Evolutionary conservation across 495 filamentous ascomycete species (phyloP).

Genomic region (Daldinia decipiens): DNA sequence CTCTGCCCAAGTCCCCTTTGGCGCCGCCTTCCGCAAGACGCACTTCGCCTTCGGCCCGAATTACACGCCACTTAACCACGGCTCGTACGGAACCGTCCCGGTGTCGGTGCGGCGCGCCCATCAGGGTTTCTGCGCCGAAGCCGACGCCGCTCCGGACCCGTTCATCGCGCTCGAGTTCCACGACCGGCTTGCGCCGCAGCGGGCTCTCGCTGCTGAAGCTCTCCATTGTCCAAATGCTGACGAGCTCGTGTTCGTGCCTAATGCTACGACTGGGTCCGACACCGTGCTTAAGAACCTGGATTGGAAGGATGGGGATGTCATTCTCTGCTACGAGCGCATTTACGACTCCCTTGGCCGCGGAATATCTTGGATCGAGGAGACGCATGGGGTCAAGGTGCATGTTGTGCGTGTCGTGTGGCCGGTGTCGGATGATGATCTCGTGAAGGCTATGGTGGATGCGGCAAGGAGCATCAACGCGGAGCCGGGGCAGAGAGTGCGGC

Average conservation of each 20-base stretch:
- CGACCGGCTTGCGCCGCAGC: constrained; percentile 64
- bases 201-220: constrained; percentile 64
- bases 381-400: constrained; percentile 32
- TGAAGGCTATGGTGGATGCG: constrained; percentile 60
- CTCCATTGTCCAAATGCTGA: constrained; percentile 65
- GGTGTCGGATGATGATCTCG: constrained; percentile 66
- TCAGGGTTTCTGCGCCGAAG: constrained; percentile 41
- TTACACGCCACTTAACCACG: constrained; percentile 55
- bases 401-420: constrained; percentile 62
- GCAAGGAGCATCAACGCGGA: constrained; percentile 55
- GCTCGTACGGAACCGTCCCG: constrained; percentile 54
- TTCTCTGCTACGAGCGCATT: constrained; percentile 62
- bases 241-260: constrained; percentile 77
- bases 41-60: constrained; percentile 44
- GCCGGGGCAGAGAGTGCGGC: constrained; percentile 58
- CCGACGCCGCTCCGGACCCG: constrained; percentile 47
- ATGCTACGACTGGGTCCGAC: constrained; percentile 80
- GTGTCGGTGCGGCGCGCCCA: constrained; percentile 41
- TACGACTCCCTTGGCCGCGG: constrained; percentile 73
- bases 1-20: constrained; percentile 33
- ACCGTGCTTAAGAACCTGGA: constrained; percentile 75
- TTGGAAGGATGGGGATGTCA: constrained; percentile 51
- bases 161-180: constrained; percentile 66
- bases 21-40: constrained; percentile 39
- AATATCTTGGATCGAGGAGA: constrained; percentile 69